phyloP scores from a whole-genome alignment of 805 yeast species.

The Naumovozyma baii region DNA sequence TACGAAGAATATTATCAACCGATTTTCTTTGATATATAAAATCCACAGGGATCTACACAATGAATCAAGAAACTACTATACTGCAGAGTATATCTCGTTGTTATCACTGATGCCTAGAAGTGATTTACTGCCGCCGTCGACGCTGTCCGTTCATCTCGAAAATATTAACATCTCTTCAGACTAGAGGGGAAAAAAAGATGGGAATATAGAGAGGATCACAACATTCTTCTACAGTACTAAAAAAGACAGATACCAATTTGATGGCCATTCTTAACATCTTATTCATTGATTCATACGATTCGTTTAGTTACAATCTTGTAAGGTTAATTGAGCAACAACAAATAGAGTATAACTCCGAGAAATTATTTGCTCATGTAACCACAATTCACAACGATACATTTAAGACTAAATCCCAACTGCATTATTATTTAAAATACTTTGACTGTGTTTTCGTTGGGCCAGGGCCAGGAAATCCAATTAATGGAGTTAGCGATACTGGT shows the following conservation, averaged over 20 bases:
- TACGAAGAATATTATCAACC: too few relatives aligned
- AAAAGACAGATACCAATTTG: not conserved
- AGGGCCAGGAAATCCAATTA: conserved; percentile 88
- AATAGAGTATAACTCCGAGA: conserved; percentile 7
- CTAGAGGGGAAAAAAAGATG: not conserved
- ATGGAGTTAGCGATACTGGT: conserved; percentile 52
- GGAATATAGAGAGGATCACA: not conserved
- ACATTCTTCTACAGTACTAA: not conserved
- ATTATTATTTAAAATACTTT: conserved; percentile 39
- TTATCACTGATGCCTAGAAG: too few relatives aligned
- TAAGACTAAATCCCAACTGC: conserved; percentile 31
- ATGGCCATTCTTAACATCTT: conserved; percentile 18
- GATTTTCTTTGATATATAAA: too few relatives aligned
- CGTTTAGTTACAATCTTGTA: conserved; percentile 78
- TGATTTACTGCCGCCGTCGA: not conserved
- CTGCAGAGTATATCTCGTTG: too few relatives aligned
- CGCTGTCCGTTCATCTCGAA: too few relatives aligned
- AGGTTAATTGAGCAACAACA: conserved; percentile 49
- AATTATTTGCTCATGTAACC: conserved; percentile 22
- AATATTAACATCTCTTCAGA: too few relatives aligned
- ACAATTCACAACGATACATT: conserved; percentile 32
- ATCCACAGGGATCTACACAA: too few relatives aligned
- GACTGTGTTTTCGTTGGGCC: conserved; percentile 87
- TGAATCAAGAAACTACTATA: too few relatives aligned
- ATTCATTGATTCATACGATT: conserved; percentile 83